Percentiles rank a stretch among this genome's conserved stretches.
These are phyloP conservation scores for Larix kaempferi DNA, from an alignment of 75 land plant species.

Conservation along the genomic window DNA sequence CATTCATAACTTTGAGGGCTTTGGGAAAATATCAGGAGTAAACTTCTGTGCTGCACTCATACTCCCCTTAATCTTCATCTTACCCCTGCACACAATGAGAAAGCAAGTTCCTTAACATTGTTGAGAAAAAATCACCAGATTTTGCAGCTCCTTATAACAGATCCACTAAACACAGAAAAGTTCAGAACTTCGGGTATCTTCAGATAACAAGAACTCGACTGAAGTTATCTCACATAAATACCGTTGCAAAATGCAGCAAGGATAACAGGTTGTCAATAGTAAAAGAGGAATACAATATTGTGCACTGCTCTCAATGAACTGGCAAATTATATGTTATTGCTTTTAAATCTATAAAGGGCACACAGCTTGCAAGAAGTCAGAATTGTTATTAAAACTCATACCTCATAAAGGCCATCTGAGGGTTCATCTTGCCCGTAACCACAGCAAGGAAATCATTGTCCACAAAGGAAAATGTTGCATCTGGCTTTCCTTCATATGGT, in stretches of 20 bases:
- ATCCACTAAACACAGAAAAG: not conserved
- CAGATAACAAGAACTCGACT: not conserved
- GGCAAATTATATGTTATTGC: not conserved
- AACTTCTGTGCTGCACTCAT: slow-evolving; percentile 92
- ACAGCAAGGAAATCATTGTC: slow-evolving; percentile 82
- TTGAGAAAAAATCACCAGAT: not conserved
- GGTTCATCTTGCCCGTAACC: slow-evolving; percentile 89
- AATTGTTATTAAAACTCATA: slow-evolving; percentile 12
- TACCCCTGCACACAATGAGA: slow-evolving; percentile 59
- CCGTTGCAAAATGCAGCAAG: not conserved
- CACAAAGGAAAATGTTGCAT: slow-evolving; percentile 88
- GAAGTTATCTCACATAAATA: not conserved
- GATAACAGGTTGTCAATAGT: not conserved
- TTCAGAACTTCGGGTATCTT: not conserved
- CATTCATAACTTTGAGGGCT: slow-evolving; percentile 77
- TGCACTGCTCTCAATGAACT: not conserved
- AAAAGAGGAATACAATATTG: not conserved
- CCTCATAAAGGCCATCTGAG: slow-evolving; percentile 98
- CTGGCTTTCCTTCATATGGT: slow-evolving; percentile 82
- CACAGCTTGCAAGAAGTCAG: not conserved
- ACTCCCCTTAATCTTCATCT: slow-evolving; percentile 91
- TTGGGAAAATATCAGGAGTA: slow-evolving; percentile 94
- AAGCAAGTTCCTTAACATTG: not conserved
- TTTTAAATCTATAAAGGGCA: not conserved
- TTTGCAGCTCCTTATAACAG: not conserved